Base-by-base conservation (phyloP, 148 eudicot genomes). In the Linanthus parryae region DNA sequence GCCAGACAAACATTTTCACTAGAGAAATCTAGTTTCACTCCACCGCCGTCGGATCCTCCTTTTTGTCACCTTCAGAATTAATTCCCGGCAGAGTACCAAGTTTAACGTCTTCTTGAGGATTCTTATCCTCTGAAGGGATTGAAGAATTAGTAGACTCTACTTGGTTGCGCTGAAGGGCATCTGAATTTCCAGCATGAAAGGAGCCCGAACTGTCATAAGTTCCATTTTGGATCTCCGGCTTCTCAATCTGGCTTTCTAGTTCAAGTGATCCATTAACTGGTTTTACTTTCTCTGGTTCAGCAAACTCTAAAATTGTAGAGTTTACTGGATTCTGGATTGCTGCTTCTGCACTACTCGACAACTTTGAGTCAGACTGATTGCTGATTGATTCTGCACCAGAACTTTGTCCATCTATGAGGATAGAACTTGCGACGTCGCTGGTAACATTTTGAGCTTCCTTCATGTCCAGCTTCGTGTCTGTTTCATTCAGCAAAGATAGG, bases 81-180 rank as follows among this genome's bases (percentile, higher is more conserved):
- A 79, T 83, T n/a, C 77, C 83, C 0, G 87, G 85, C 63, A 81
- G 62, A 13, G 81, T 73, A 36, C 69, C 80, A 38, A 77, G 66
- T 24, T 58, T 73, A 8, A 62, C 63, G 28, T 76, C 84, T 52
- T 52, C n/a, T n/a, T n/a, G n/a, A n/a, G n/a, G n/a, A n/a, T n/a
- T n/a, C n/a, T n/a, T n/a, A n/a, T n/a, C 76, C 48, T 88, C 82
- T 57, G 70, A 57, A 14, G 65, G 17, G 15, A 52, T 25, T 15
- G 67, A 49, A 25, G 66, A 57, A 73, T 80, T 77, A 58, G 80
- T 65, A 24, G 68, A 56, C 61, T 75, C 92, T 37, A 75, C 70
- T 2, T 56, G 70, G 40, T 79, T 84, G 11, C 66, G 70, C 51
- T 64, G 65, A 63, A 24, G 62, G 8, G 10, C 63, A 42, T 67